phyloP scores from a whole-genome alignment of 495 filamentous ascomycete genomes.

The Lepraria neglecta region DNA sequence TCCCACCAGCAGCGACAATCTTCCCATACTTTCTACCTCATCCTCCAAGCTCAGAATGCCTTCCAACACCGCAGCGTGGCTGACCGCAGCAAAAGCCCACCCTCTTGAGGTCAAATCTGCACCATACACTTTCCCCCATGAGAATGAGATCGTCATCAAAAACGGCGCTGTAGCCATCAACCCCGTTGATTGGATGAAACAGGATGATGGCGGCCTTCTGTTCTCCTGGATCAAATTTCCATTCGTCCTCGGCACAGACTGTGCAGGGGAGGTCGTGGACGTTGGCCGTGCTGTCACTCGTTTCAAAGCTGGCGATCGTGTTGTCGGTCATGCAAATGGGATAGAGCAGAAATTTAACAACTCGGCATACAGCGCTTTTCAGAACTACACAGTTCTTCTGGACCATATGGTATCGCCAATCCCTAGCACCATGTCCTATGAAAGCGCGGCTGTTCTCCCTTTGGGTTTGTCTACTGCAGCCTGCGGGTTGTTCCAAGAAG shows the following conservation, averaged over 20 bases:
- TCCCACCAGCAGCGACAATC: too few relatives aligned
- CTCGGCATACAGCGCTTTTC: conserved; percentile 36
- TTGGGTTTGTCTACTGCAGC: conserved; percentile 50
- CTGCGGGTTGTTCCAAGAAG: conserved; percentile 41
- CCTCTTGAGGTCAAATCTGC: conserved; percentile 35
- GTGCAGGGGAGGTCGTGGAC: conserved; percentile 46
- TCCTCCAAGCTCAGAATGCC: conserved; percentile 4
- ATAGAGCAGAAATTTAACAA: conserved; percentile 13
- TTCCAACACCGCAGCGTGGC: conserved; percentile 38
- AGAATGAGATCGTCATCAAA: conserved; percentile 36
- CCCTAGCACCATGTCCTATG: conserved; percentile 44
- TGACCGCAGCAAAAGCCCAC: conserved; percentile 26
- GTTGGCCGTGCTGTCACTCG: conserved; percentile 40
- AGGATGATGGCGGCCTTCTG: conserved; percentile 20
- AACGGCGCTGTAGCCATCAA: conserved; percentile 44
- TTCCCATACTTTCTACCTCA: too few relatives aligned
- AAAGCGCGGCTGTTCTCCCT: conserved; percentile 46
- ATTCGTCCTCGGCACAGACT: conserved; percentile 47
- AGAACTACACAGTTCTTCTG: conserved; percentile 41
- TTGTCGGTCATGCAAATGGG: conserved; percentile 16
- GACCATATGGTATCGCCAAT: conserved; percentile 38
- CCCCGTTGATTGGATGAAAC: conserved; percentile 44
- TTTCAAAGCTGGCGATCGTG: conserved; percentile 40
- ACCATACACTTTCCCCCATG: conserved; percentile 30
- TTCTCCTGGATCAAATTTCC: conserved; percentile 39